Evolutionary conservation across 2,329 filamentous ascomycete genomes (phyloP), one percentile per base, ranked within the genome.

Genomic region (Paecilomyces variotii): DNA sequence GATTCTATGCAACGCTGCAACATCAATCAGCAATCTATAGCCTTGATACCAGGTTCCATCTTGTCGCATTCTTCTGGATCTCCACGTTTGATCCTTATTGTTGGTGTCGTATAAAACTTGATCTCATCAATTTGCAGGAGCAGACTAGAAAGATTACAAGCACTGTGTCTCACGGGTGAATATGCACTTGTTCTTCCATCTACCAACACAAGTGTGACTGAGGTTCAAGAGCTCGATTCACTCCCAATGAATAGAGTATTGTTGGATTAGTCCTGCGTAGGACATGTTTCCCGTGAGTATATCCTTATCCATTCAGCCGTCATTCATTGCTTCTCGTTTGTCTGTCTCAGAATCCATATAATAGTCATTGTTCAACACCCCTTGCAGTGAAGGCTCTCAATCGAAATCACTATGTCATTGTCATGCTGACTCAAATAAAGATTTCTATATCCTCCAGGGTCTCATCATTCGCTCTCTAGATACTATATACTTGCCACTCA

Each of bases 341-440:
- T 12, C 26, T 54, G 27, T 55, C 24, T 2, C 2, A 25, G 9
- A 6, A 19, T 49, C 25, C 30, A 4, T 55, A n/a, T n/a, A 45
- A 45, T 45, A 45, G 35, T 45, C 35, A 45, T 32, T 32, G 35
- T 45, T 19, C 14, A n/a, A 19, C 35, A 19, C n/a, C 14, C 35
- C n/a, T 45, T 4, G 7, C 35, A 45, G 35, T 45, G 35, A 45
- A 19, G n/a, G 6, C 6, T 19, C 14, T 5, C 2, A 10, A 32
- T 50, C 19, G 32, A 28, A 55, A 27, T 27, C 52, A 35, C 28
- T 56, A 28, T 26, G 12, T 57, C 50, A 28, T 52, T 45, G 32
- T 25, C 52, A 52, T 45, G 26, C 56, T 60, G 53, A 52, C 26
- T 52, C 24, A 26, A 27, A 52, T 35, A 60, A 57, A 53, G 27